Base-by-base conservation (phyloP, 176 grass and related monocot genomes). In the Eleusine coracana region DNA sequence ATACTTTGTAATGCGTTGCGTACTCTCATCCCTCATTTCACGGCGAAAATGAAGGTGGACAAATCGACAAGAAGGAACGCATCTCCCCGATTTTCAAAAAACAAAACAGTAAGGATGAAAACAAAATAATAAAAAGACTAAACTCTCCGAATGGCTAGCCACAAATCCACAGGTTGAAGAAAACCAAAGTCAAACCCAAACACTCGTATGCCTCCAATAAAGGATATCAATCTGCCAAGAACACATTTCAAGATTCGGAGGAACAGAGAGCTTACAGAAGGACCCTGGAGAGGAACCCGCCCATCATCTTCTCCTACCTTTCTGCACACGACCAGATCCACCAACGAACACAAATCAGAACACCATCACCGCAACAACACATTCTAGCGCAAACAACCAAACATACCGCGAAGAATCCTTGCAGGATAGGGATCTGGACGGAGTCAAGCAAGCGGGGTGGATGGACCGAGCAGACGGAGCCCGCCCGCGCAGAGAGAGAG, bases 211-310 rank as follows among this genome's bases (percentile, higher is more conserved):
- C 34, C 2, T 16, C 16, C 6, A 42, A 74, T 71, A 40, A 71
- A 21, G 70, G 75, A 75, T 46, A 68, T 2, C 41, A 83, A 87
- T 61, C 34, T 62, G 23, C 14, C 36, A 31, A 61, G 13, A 80
- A 61, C 79, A 70, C 50, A 68, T 44, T 87, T 21, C 59, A 75
- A 90, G 84, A 79, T 90, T 90, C 51, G n/a, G 60, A 15, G 74
- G 21, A 59, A 51, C 20, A 51, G 39, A 48, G 18, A 11, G 44
- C 91, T 97, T 89, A 97, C 94, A 93, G 50, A 28, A 97, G 87
- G 40, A 89, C 77, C 86, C 91, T 87, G 79, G 94, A 90, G 87
- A 97, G 69, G 84, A 97, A 93, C 37, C 89, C 89, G 78, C 91
- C 94, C 78, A 97, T 93, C 94, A 97, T 95, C 36, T 70, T 93